Conservation (phyloP, 2,329 filamentous ascomycete species). For the Nigrospora sphaerica region DNA sequence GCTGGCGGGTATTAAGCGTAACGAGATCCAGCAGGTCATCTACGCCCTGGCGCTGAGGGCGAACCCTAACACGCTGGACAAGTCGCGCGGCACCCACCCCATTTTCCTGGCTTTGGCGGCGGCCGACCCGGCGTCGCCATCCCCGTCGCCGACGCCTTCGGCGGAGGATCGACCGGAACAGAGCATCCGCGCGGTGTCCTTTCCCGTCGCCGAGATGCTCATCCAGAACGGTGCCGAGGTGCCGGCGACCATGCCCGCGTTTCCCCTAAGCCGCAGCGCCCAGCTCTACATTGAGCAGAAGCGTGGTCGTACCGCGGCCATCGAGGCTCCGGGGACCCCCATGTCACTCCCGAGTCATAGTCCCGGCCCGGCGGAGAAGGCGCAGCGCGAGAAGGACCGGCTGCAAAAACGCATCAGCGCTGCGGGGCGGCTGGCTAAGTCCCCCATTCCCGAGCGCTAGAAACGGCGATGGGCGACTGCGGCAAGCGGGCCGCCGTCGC, state of each 20-base stretch:
- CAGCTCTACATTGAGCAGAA: constrained; percentile 82
- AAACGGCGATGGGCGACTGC: constrained; percentile 20
- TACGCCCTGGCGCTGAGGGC: constrained; percentile 82
- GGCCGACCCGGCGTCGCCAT: constrained; percentile 80
- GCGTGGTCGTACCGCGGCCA: constrained; percentile 38
- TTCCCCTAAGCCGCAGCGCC: constrained; percentile 75
- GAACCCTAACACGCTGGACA: constrained; percentile 81
- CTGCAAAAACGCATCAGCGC: constrained; percentile 75
- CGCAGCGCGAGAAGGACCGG: constrained; percentile 59
- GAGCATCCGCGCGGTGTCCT: constrained; percentile 55
- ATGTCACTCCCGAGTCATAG: constrained; percentile 40
- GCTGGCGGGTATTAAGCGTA: constrained; percentile 88
- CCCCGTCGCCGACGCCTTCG: constrained; percentile 31
- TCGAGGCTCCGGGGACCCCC: constrained; percentile 33
- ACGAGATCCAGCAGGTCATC: constrained; percentile 88
- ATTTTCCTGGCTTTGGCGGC: constrained; percentile 88
- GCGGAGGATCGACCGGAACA: constrained; percentile 30
- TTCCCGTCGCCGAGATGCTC: constrained; percentile 84
- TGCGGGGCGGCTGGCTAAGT: constrained; percentile 63
- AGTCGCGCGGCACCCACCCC: constrained; percentile 78
- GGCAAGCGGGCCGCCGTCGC: not conserved
- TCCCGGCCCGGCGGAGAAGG: constrained; percentile 34
- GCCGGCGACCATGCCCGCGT: constrained; percentile 65
- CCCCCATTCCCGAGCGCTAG: constrained; percentile 50
- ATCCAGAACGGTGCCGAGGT: constrained; percentile 92